Base-by-base conservation (phyloP, 495 filamentous ascomycete species). In the Aspergillus biplanus region DNA sequence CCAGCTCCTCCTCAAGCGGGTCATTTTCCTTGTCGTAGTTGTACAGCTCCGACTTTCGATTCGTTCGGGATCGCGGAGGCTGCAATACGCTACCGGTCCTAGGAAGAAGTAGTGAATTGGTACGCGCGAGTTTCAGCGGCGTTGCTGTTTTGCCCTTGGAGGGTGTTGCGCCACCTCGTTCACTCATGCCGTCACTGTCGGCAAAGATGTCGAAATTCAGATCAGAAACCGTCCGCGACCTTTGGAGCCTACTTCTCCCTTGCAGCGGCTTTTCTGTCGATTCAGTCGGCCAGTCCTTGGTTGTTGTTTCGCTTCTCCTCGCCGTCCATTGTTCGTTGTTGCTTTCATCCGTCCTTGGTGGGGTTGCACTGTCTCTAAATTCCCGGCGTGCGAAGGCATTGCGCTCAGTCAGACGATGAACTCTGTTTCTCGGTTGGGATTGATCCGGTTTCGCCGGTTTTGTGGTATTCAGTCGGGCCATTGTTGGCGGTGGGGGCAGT, bases 1-100 rank as follows among this genome's bases (percentile, higher is more conserved):
- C 62, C 34, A 70, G 62, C 55, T 70, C 68, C 13, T 67, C 68
- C 50, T 63, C 66, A 12, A 74, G 54, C 4, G 74, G 69, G 39
- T 79, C 72, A 59, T 82, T 80, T 49, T 82, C 79, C 63, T 82
- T 82, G 56, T 78, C 77, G 57, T 77, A 77, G 56, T 77, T 75
- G 52, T 71, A 71, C 9, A 63, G 69, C 54, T 73, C 71, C 49
- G 69, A 64, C 58, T 75, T 77, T 32, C 71, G 49, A 13, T 48
- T 68, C 21, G 58, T 65, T 37, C 72, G 65, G 44, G 61, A 65
- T 32, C 68, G 70, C 37, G 69, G 66, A 16, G 61, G 66, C 49
- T 66, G 67, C 27, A 68, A 56, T 11, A 71, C 44, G 21, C 47
- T 50, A n/a, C 21, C 47, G 6, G 47, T 31, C 47, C 47, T 50